Conservation (phyloP, 1,284 basidiomycete genomes). For the Gomphus sp. region DNA sequence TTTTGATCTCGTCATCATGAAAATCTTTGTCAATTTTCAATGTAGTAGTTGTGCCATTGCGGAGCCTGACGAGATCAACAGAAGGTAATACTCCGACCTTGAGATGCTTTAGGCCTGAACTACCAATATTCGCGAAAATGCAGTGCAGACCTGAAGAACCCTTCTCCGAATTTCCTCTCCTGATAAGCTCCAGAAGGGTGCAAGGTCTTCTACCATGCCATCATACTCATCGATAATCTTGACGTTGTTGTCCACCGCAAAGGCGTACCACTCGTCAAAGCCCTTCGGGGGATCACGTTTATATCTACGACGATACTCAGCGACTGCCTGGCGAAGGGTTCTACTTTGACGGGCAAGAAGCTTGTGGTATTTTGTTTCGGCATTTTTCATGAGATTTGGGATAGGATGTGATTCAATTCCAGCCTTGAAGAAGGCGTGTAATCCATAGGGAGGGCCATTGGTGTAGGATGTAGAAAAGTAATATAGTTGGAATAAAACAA, state of each 20-base stretch:
- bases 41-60: conserved; percentile 52
- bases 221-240: conserved; percentile 91
- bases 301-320: conserved; percentile 75
- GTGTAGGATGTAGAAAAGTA: not conserved
- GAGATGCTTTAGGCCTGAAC: conserved; percentile 4
- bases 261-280: conserved; percentile 85
- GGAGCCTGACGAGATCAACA: conserved; percentile 77
- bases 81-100: conserved; percentile 73
- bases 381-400: conserved; percentile 71
- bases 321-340: conserved; percentile 63
- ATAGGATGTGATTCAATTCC: conserved; percentile 56
- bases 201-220: conserved; percentile 67
- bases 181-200: conserved; percentile 69
- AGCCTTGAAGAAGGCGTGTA: not conserved
- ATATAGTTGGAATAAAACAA: not conserved
- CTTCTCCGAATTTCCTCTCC: conserved; percentile 67
- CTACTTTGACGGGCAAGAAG: conserved; percentile 68
- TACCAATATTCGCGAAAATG: not conserved
- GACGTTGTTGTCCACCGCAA: conserved; percentile 64
- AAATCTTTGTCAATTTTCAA: conserved; percentile 54
- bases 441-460: not conserved
- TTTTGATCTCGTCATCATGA: conserved; percentile 51
- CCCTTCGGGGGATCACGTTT: conserved; percentile 74
- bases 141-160: conserved; percentile 49
- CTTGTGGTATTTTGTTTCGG: conserved; percentile 55